These are phyloP conservation scores for Stemphylium lycopersici DNA, from an alignment of 2,329 filamentous ascomycete species.

Conservation along the genomic window DNA sequence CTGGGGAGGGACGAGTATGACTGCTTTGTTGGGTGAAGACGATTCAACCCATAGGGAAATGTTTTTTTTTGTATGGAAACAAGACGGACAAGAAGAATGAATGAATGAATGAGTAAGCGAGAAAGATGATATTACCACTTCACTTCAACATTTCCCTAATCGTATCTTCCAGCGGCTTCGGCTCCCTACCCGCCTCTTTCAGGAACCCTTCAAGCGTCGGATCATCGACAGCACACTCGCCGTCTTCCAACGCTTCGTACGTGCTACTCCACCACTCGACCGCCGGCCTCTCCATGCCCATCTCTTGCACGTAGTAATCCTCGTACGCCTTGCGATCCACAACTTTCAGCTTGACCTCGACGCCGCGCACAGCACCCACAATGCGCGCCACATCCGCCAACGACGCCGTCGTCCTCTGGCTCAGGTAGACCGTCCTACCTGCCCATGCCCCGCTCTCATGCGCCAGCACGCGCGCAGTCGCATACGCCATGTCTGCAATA, in stretches of 20 bases:
- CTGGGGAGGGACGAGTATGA: background rate
- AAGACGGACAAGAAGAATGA: too few species aligned
- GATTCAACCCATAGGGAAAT: too few species aligned
- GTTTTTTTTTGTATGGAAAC: too few species aligned
- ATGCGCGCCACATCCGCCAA: conserved; percentile 40
- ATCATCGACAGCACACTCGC: conserved; percentile 53
- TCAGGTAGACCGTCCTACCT: conserved; percentile 50
- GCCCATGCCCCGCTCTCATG: conserved; percentile 39
- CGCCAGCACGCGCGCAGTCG: conserved; percentile 50
- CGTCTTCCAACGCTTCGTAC: conserved; percentile 52
- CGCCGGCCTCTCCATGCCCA: conserved; percentile 42
- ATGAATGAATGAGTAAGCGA: background rate
- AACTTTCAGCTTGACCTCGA: conserved; percentile 45
- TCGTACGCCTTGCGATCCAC: conserved; percentile 51
- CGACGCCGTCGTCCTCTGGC: conserved; percentile 35
- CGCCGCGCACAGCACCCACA: conserved; percentile 33
- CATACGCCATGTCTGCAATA: conserved; percentile 53
- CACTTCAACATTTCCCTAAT: conserved; percentile 50
- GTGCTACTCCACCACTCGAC: conserved; percentile 56
- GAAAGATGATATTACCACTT: background rate
- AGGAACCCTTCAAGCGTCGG: conserved; percentile 50
- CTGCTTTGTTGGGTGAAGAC: background rate
- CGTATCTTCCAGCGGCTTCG: conserved; percentile 49
- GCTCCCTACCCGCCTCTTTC: conserved; percentile 40
- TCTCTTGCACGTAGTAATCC: conserved; percentile 48